Conservation (phyloP, 176 grass and related monocot species). For the Otatea glauca region DNA sequence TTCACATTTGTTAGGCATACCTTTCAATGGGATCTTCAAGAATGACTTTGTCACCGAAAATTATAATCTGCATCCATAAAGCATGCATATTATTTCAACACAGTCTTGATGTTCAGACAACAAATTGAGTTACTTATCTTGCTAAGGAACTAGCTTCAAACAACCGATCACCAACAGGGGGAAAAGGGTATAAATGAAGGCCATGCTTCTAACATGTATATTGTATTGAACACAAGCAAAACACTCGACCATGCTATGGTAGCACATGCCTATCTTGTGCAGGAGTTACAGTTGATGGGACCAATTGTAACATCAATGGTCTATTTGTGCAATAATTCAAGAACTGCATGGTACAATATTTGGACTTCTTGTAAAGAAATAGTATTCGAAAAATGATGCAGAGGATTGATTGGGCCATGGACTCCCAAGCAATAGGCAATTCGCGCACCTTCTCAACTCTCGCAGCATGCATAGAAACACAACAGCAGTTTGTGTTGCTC, state of each 20-base stretch:
- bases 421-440: not conserved
- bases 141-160: slow-evolving; percentile 17
- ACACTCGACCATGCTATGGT: not conserved
- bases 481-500: not conserved
- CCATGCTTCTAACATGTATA: not conserved
- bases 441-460: not conserved
- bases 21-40: slow-evolving; percentile 80
- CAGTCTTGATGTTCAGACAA: slow-evolving; percentile 16
- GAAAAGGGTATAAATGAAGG: slow-evolving; percentile 18
- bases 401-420: not conserved
- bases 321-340: not conserved
- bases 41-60: slow-evolving; percentile 91
- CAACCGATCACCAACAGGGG: not conserved
- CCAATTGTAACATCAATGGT: not conserved
- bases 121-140: not conserved
- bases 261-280: not conserved
- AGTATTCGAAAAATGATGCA: not conserved
- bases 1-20: slow-evolving; percentile 43
- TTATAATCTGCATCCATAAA: slow-evolving; percentile 72
- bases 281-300: slow-evolving; percentile 8
- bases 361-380: not conserved
- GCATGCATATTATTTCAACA: slow-evolving; percentile 34
- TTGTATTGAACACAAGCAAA: not conserved
- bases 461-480: not conserved
- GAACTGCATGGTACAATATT: not conserved